Evolutionary conservation across 176 grass and related monocot species (phyloP).

Genomic region (Ananas comosus): DNA sequence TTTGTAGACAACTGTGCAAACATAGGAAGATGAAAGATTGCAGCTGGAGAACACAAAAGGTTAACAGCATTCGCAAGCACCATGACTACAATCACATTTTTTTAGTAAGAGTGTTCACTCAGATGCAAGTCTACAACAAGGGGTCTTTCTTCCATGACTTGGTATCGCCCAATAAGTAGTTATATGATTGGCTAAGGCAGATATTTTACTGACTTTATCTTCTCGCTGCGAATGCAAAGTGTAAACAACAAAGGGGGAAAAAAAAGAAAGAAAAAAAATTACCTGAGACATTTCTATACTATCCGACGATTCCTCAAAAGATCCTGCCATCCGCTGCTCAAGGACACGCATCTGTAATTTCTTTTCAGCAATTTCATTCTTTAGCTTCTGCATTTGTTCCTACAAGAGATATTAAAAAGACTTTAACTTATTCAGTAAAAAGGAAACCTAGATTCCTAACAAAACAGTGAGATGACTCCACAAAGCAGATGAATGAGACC

Average conservation of each 20-base stretch:
- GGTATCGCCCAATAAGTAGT: too few relatives aligned
- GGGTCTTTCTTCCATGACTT: not conserved
- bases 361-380: constrained; percentile 80
- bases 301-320: constrained; percentile 45
- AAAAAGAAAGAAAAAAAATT: constrained; percentile 15
- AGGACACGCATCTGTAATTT: constrained; percentile 82
- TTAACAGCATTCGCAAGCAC: not conserved
- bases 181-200: too few relatives aligned
- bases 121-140: not conserved
- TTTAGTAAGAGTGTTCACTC: not conserved
- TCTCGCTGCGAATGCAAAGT: too few relatives aligned
- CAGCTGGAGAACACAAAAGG: not conserved
- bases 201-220: too few relatives aligned
- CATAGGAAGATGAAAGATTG: not conserved
- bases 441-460: not conserved
- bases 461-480: not conserved
- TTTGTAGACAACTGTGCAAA: not conserved
- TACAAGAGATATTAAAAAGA: constrained; percentile 20
- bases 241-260: not conserved
- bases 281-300: constrained; percentile 78
- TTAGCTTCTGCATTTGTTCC: constrained; percentile 78
- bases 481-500: not conserved
- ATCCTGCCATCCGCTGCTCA: constrained; percentile 76
- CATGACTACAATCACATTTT: not conserved
- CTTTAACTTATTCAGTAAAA: not conserved